phyloP scores from a whole-genome alignment of 805 yeast species.

The Deakozyma indianensis region DNA sequence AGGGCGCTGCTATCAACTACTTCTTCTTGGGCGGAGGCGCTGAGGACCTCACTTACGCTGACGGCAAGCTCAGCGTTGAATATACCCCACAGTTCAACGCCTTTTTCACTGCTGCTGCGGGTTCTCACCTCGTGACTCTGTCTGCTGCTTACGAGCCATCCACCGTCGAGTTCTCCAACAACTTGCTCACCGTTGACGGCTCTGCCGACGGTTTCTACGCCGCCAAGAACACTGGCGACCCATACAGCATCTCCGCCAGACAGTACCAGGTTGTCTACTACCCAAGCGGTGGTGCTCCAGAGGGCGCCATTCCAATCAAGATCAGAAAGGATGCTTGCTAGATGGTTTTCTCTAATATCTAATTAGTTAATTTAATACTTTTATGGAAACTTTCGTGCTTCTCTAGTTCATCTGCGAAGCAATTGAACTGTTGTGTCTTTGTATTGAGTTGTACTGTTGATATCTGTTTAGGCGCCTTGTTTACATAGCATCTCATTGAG shows the following conservation, averaged over 20 bases:
- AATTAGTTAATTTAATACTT: neutral
- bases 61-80: slow-evolving; percentile 4
- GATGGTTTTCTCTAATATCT: neutral
- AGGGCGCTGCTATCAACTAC: slow-evolving; percentile 33
- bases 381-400: neutral
- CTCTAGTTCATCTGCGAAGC: too few relatives aligned
- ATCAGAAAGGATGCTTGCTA: slow-evolving; percentile 5
- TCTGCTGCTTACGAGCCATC: slow-evolving; percentile 3
- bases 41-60: slow-evolving; percentile 12
- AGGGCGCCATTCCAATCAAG: slow-evolving; percentile 12
- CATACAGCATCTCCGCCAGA: slow-evolving; percentile 25
- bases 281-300: slow-evolving; percentile 14
- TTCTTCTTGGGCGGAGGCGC: slow-evolving; percentile 19
- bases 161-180: slow-evolving; percentile 9
- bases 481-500: too few relatives aligned
- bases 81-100: neutral
- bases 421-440: too few relatives aligned
- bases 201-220: slow-evolving; percentile 23
- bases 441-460: too few relatives aligned
- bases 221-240: slow-evolving; percentile 30
- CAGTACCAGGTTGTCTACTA: slow-evolving; percentile 19
- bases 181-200: slow-evolving; percentile 20
- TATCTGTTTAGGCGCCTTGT: too few relatives aligned
- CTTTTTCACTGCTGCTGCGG: neutral
- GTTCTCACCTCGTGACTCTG: slow-evolving; percentile 1